Conservation (phyloP, 768 basidiomycete species). For the Russula brevipes region DNA sequence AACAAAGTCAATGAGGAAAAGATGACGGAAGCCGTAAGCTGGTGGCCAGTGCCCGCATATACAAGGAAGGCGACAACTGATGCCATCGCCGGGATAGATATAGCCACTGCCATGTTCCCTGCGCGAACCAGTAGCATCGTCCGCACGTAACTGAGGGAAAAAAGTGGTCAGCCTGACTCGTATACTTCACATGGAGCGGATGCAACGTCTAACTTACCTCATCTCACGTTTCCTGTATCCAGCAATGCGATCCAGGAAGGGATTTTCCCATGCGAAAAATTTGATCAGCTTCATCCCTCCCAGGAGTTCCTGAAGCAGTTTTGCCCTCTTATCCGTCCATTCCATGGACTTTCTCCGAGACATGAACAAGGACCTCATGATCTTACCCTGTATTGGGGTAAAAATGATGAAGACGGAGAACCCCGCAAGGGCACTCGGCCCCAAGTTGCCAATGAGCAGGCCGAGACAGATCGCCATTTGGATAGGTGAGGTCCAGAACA, state of each 20-base stretch:
- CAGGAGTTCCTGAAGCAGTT: conserved; percentile 83
- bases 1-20: conserved; percentile 86
- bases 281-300: conserved; percentile 92
- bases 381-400: conserved; percentile 64
- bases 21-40: conserved; percentile 61
- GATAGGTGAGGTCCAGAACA: conserved; percentile 72
- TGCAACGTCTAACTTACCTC: conserved; percentile 31
- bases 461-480: conserved; percentile 73
- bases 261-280: conserved; percentile 82
- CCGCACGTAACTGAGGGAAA: conserved; percentile 49
- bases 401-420: conserved; percentile 61
- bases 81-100: conserved; percentile 72
- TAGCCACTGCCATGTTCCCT: conserved; percentile 60
- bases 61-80: conserved; percentile 73
- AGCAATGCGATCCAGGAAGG: conserved; percentile 70
- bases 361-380: conserved; percentile 69
- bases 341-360: conserved; percentile 70
- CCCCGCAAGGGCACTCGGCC: conserved; percentile 51
- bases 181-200: background rate
- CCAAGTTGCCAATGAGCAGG: conserved; percentile 68
- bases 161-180: conserved; percentile 7
- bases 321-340: conserved; percentile 89
- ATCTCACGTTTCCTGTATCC: conserved; percentile 71
- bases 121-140: conserved; percentile 60
- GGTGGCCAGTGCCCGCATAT: conserved; percentile 68